Evolutionary conservation across 2,329 filamentous ascomycete genomes (phyloP).

Genomic region (Xylariaceae sp.): DNA sequence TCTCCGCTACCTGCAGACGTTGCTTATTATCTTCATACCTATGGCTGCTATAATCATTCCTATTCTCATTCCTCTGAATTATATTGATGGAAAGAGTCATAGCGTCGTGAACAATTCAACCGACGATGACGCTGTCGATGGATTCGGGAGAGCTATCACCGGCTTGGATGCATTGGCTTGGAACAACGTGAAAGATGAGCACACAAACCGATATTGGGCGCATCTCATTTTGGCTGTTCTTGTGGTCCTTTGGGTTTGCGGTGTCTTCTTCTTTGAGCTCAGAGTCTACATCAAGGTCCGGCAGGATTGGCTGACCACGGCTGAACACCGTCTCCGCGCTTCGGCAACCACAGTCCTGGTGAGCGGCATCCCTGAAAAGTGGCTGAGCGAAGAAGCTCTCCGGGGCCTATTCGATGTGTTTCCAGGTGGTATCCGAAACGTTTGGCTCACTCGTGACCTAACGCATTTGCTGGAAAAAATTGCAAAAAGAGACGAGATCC

Average conservation of each 20-base stretch:
- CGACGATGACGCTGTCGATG: slow-evolving; percentile 12
- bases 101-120: slow-evolving; percentile 36
- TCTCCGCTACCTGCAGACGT: slow-evolving; percentile 66
- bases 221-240: slow-evolving; percentile 77
- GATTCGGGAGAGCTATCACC: slow-evolving; percentile 40
- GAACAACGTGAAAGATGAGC: slow-evolving; percentile 71
- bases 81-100: slow-evolving; percentile 64
- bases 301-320: slow-evolving; percentile 91
- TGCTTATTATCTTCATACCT: slow-evolving; percentile 89
- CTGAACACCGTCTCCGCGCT: slow-evolving; percentile 87
- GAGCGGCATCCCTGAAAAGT: slow-evolving; percentile 84
- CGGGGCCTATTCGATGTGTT: slow-evolving; percentile 90
- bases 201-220: slow-evolving; percentile 74
- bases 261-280: slow-evolving; percentile 82
- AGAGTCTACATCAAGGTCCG: slow-evolving; percentile 87
- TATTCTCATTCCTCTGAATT: slow-evolving; percentile 83
- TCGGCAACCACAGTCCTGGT: slow-evolving; percentile 96
- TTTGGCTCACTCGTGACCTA: slow-evolving; percentile 93
- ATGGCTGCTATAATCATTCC: slow-evolving; percentile 76
- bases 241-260: slow-evolving; percentile 81
- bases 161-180: slow-evolving; percentile 83
- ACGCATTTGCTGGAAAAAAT: slow-evolving; percentile 83
- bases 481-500: slow-evolving; percentile 67
- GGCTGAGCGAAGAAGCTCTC: slow-evolving; percentile 81
- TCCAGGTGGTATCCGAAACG: slow-evolving; percentile 88